Conservation (phyloP, 2,329 filamentous ascomycete species). For the Macrophomina pseudophaseolina region DNA sequence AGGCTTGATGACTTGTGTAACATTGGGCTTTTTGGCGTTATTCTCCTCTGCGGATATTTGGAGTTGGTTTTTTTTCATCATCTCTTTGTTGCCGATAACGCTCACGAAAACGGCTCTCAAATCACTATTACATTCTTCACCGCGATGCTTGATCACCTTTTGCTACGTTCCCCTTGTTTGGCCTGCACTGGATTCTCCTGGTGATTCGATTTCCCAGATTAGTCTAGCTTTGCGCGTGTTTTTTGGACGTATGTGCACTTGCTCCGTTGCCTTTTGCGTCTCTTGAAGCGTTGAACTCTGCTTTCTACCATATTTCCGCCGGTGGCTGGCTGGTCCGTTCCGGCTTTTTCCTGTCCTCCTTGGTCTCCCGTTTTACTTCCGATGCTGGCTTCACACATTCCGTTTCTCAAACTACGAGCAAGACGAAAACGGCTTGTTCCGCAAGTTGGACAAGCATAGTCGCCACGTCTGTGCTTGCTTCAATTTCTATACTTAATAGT, state of each 20-base stretch:
- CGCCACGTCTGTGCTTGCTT: too few species aligned
- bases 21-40: background rate
- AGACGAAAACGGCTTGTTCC: too few species aligned
- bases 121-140: too few species aligned
- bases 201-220: too few species aligned
- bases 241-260: background rate
- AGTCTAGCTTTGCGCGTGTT: too few species aligned
- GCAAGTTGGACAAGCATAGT: too few species aligned
- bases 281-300: background rate
- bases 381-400: background rate
- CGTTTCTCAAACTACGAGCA: background rate
- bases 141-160: too few species aligned
- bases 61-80: background rate
- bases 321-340: background rate
- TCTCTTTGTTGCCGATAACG: background rate
- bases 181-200: background rate
- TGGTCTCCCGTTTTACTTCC: background rate
- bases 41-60: background rate
- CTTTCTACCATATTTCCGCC: background rate
- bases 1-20: background rate
- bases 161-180: background rate
- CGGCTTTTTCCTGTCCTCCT: background rate
- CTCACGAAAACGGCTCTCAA: background rate
- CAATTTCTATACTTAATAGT: too few species aligned
- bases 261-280: background rate